A percentile compares a stretch with the other conserved stretches of the same genome.
These are phyloP conservation scores for Cordyceps javanica DNA, from an alignment of 2,329 filamentous ascomycete species.

Conservation along the genomic window DNA sequence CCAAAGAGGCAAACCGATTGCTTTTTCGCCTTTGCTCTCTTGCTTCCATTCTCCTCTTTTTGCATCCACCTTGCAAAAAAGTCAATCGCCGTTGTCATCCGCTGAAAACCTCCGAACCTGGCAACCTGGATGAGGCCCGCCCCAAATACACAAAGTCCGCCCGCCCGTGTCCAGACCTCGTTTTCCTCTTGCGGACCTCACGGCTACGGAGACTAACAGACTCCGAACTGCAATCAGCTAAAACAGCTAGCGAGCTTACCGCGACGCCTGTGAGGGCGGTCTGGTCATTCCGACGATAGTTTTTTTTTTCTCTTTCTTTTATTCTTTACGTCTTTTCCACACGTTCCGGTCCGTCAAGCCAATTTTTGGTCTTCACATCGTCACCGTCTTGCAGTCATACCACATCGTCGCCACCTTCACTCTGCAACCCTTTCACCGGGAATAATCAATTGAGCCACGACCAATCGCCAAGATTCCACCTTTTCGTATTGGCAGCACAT, in stretches of 20 bases:
- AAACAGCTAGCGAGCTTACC: background rate
- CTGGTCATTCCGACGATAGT: background rate
- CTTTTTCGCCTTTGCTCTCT: background rate
- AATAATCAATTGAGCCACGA: background rate
- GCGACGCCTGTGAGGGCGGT: background rate
- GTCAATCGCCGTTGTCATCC: background rate
- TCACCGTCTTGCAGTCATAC: background rate
- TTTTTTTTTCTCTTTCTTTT: background rate
- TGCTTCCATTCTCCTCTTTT: background rate
- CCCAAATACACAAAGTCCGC: background rate
- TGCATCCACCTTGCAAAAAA: background rate
- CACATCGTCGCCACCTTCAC: background rate
- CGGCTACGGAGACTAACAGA: slow-evolving; percentile 9
- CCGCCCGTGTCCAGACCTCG: background rate
- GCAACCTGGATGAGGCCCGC: background rate
- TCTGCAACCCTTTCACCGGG: background rate
- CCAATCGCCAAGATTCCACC: background rate
- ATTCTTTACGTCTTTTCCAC: background rate
- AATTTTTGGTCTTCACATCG: no score
- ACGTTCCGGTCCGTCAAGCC: no score
- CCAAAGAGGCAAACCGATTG: background rate
- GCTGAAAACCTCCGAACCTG: background rate
- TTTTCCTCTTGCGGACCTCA: slow-evolving; percentile 3
- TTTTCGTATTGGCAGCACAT: background rate
- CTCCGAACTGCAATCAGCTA: background rate